Evolutionary conservation across 306 rosid genomes (phyloP).

Genomic region (Sesbania bispinosa): DNA sequence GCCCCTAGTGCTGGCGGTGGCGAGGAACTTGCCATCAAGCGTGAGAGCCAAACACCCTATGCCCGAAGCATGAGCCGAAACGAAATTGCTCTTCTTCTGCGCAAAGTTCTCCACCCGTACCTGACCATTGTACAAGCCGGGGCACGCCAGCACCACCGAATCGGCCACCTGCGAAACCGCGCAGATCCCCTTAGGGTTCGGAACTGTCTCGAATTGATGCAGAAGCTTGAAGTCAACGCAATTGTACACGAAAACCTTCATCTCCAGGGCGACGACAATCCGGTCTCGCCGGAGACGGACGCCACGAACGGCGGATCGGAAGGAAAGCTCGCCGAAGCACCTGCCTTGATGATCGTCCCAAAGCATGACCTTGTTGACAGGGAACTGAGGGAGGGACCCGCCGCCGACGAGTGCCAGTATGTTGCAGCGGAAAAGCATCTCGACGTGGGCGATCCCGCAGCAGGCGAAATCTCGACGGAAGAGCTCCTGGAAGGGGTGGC

Average conservation of each 20-base stretch:
- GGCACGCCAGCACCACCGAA: constrained; percentile 66
- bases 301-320: constrained; percentile 53
- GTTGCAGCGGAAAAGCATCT: constrained; percentile 67
- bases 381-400: constrained; percentile 66
- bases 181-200: constrained; percentile 80
- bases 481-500: constrained; percentile 71
- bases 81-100: constrained; percentile 45
- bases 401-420: constrained; percentile 74
- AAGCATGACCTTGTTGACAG: constrained; percentile 62
- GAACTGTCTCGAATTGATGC: constrained; percentile 63
- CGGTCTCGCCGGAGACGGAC: constrained; percentile 67
- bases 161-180: constrained; percentile 57
- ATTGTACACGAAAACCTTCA: constrained; percentile 61
- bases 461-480: constrained; percentile 61
- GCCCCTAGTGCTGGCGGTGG: constrained; percentile 77
- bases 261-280: constrained; percentile 59
- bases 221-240: constrained; percentile 56
- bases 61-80: constrained; percentile 65
- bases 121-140: constrained; percentile 68
- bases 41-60: constrained; percentile 75
- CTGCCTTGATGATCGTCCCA: constrained; percentile 67
- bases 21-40: constrained; percentile 67
- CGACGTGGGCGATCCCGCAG: constrained; percentile 60
- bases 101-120: constrained; percentile 66
- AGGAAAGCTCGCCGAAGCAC: constrained; percentile 61